phyloP scores from a whole-genome alignment of 73 alveolate genomes.

The Paramecium bursaria region DNA sequence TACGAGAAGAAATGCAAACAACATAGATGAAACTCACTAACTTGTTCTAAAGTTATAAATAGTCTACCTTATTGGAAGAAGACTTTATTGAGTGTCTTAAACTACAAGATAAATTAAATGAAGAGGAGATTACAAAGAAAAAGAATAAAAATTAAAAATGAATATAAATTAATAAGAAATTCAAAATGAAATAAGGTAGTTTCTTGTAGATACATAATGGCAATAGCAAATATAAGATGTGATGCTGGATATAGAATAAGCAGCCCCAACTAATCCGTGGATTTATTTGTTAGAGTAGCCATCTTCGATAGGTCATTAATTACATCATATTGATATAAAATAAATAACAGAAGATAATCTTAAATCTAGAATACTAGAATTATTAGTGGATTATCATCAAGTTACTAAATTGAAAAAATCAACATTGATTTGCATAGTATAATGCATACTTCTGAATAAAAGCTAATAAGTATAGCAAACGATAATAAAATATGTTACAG shows the following conservation, averaged over 20 bases:
- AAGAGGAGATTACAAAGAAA: no score
- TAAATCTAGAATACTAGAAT: not conserved
- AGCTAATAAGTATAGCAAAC: constrained; percentile 3
- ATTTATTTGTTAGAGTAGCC: constrained; percentile 14
- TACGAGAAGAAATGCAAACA: no score
- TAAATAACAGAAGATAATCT: not conserved
- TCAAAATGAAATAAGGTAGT: constrained; percentile 40
- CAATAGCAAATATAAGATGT: not conserved
- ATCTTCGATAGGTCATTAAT: constrained; percentile 5
- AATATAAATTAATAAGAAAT: constrained; percentile 19
- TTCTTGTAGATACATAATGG: constrained; percentile 32
- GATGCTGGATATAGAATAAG: not conserved
- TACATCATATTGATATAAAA: not conserved
- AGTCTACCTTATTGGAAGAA: no score
- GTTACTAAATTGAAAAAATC: constrained; percentile 20
- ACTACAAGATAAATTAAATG: no score
- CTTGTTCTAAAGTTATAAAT: no score
- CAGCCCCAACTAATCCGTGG: constrained; percentile 40
- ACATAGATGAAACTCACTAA: no score
- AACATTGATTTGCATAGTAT: not conserved
- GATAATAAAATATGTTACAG: constrained; percentile 12
- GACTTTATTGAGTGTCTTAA: no score
- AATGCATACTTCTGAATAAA: not conserved
- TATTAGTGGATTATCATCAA: constrained; percentile 29
- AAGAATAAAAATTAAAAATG: constrained; percentile 3